These are phyloP conservation scores for Urochloa ruziziensis DNA, from an alignment of 176 grass and related monocot species.

Conservation along the genomic window DNA sequence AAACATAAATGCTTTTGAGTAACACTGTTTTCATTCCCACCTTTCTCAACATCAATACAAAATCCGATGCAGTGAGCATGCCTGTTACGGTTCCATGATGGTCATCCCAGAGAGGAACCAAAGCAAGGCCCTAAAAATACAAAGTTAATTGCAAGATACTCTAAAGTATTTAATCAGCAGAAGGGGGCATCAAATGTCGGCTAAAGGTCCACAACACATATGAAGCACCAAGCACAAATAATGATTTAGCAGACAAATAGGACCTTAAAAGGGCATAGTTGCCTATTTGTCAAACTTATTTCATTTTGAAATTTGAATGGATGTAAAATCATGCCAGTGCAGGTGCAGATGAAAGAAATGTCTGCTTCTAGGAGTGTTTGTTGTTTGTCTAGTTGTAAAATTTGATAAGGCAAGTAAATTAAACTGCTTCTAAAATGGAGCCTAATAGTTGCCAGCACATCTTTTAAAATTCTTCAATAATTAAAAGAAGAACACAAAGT, in stretches of 20 bases:
- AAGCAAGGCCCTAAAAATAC: slow-evolving; percentile 52
- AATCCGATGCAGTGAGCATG: slow-evolving; percentile 74
- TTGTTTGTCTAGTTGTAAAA: slow-evolving; percentile 3
- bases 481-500: neutral
- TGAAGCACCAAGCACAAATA: neutral
- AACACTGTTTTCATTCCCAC: slow-evolving; percentile 34
- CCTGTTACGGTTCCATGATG: slow-evolving; percentile 43
- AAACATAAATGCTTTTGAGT: slow-evolving; percentile 12
- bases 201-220: neutral
- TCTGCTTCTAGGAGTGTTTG: slow-evolving; percentile 9
- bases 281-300: neutral
- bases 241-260: neutral
- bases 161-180: neutral
- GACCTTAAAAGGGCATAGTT: neutral
- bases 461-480: neutral
- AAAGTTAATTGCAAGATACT: neutral
- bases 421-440: neutral
- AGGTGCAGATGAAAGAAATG: slow-evolving; percentile 1
- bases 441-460: neutral
- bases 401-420: neutral
- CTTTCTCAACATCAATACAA: slow-evolving; percentile 69
- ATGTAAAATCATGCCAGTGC: neutral
- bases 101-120: slow-evolving; percentile 72
- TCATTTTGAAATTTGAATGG: neutral
- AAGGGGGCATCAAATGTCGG: slow-evolving; percentile 6